Percentiles rank a stretch among this genome's conserved stretches.
Conservation (phyloP, 371 early-diverging fungal species). For the Mortierella sp. region DNA sequence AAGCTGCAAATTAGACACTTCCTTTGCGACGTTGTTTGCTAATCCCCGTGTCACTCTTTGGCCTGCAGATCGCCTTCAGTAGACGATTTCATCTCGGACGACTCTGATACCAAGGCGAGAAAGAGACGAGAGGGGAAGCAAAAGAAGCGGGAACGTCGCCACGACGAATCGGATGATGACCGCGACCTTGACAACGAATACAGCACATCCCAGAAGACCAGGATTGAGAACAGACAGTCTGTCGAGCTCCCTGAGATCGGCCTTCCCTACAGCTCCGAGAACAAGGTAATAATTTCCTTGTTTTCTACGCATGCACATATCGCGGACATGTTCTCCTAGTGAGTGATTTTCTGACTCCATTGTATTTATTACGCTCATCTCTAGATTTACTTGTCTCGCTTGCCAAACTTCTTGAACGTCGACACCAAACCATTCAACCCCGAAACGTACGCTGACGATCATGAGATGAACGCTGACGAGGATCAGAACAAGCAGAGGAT, state of each 20-base stretch:
- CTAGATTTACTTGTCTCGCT: slow-evolving; percentile 76
- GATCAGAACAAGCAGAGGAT: slow-evolving; percentile 60
- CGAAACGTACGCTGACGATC: slow-evolving; percentile 66
- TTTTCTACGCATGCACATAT: background rate
- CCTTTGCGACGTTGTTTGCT: background rate
- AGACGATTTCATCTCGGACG: slow-evolving; percentile 44
- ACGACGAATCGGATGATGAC: slow-evolving; percentile 42
- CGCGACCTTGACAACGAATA: slow-evolving; percentile 40
- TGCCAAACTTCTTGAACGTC: slow-evolving; percentile 81
- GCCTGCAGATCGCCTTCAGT: slow-evolving; percentile 31
- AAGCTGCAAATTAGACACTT: no score
- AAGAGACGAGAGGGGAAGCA: slow-evolving; percentile 46
- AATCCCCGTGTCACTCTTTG: background rate
- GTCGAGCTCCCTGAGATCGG: slow-evolving; percentile 50
- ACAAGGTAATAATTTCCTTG: slow-evolving; percentile 15
- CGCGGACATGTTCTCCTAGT: background rate
- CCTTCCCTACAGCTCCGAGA: slow-evolving; percentile 42
- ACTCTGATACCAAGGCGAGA: slow-evolving; percentile 31
- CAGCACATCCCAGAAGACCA: slow-evolving; percentile 21
- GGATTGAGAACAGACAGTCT: slow-evolving; percentile 39
- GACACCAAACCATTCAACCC: slow-evolving; percentile 80
- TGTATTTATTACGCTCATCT: background rate
- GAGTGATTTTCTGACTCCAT: background rate
- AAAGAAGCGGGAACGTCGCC: slow-evolving; percentile 26
- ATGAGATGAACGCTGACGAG: slow-evolving; percentile 61